Base-by-base conservation (phyloP, 2,329 filamentous ascomycete genomes). In the Botrytis byssoidea region DNA sequence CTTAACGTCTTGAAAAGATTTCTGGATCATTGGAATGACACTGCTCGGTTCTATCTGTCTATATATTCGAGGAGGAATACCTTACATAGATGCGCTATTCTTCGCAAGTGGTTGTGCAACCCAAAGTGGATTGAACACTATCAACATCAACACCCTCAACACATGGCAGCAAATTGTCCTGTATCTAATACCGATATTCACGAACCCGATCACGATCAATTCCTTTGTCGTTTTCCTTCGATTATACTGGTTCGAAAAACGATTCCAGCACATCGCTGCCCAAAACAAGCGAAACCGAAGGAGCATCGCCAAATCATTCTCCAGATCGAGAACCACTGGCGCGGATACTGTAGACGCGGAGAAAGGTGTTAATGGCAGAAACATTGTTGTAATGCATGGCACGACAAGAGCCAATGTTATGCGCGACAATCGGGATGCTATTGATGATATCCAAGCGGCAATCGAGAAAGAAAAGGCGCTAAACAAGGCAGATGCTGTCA, bases 211-310 rank as follows among this genome's bases (percentile, higher is more conserved):
- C 75, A 91, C 92, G 65, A 91, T 97, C 78, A 90, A 97, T 80
- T 89, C 92, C 2, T 92, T 89, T 63, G 94, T 99, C 63, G 96
- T 99, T 12, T 95, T 97, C 78, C 87, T 98, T 22, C 92, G 96
- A 40, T 86, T 99, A 2, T 98, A 97, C 83, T 99, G 95, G 95
- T 99, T 99, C 81, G 95, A 99, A 83, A 97, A 97, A 83, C 90
- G 95, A 12, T 98, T 99, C 81, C 92, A 97, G 81, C 88, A 93
- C 78, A 88, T 97, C 76, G 94, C 92, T 22, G 87, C 87, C 48
- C 93, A 97, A 78, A 90, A 93, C 1, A 89, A 90, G 72, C 86
- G 84, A 61, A 85, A 91, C 71, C 89, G 95, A 71, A 86, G 87
- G 71, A 92, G 88, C 51, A 82, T 91, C n/a, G 84, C 86, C 83